Percentiles rank a stretch among this genome's conserved stretches.
Evolutionary conservation across 2,329 filamentous ascomycete genomes (phyloP).

Genomic region (Stemphylium vesicarium): DNA sequence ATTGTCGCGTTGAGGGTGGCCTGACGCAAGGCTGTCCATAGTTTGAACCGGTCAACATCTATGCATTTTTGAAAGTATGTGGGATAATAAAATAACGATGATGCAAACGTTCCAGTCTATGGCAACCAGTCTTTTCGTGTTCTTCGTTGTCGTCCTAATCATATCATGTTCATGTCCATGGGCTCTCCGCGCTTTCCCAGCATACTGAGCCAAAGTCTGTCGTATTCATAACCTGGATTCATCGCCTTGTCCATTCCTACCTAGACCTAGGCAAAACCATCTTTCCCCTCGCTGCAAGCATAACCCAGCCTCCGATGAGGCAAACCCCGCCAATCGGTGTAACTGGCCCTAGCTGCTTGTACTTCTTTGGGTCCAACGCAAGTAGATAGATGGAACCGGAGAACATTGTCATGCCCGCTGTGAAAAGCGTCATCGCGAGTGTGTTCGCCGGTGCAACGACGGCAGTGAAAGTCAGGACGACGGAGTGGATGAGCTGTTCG

Average conservation of each 20-base stretch:
- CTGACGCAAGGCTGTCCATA: neutral
- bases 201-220: neutral
- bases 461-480: constrained; percentile 64
- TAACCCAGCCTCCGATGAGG: constrained; percentile 69
- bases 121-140: neutral
- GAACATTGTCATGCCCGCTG: constrained; percentile 71
- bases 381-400: constrained; percentile 70
- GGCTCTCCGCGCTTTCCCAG: neutral
- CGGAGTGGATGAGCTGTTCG: constrained; percentile 69
- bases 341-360: constrained; percentile 66
- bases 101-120: neutral
- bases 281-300: constrained; percentile 49
- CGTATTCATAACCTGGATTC: neutral
- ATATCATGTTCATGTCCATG: neutral
- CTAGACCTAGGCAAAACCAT: constrained; percentile 6
- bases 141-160: neutral
- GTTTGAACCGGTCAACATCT: neutral
- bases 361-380: constrained; percentile 65
- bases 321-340: constrained; percentile 70
- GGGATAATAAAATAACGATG: neutral
- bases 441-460: constrained; percentile 61
- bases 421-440: constrained; percentile 64
- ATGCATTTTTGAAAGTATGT: neutral
- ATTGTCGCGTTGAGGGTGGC: neutral
- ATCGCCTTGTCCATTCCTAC: neutral